Evolutionary conservation across 345 rosid genomes (phyloP).

Genomic region (Nasturtium officinale): DNA sequence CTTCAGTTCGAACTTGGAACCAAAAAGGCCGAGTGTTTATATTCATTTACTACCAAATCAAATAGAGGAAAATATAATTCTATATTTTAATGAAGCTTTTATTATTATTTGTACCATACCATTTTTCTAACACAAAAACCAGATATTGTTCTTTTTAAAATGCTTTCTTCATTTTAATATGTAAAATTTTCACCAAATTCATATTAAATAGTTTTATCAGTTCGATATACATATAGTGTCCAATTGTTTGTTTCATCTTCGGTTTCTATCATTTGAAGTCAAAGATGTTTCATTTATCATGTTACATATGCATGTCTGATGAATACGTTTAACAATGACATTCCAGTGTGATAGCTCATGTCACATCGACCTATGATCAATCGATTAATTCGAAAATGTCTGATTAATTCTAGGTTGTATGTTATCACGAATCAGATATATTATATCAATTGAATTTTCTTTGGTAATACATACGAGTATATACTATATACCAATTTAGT

Average conservation of each 20-base stretch:
- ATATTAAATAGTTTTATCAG: not conserved
- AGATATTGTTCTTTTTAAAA: not conserved
- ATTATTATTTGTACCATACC: not conserved
- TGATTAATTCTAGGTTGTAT: conserved; percentile 5
- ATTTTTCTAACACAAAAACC: not conserved
- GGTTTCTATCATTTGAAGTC: conserved; percentile 11
- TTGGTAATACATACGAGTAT: not conserved
- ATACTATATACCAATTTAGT: not conserved
- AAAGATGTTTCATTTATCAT: conserved; percentile 1
- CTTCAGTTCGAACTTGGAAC: not conserved
- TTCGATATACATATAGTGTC: not conserved
- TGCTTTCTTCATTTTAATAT: not conserved
- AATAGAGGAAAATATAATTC: not conserved
- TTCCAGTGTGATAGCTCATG: conserved; percentile 7
- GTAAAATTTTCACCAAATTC: not conserved
- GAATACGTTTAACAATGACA: conserved; percentile 26
- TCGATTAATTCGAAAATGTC: not conserved
- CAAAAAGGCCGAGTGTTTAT: not conserved
- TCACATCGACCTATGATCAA: conserved; percentile 25
- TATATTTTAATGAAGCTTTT: not conserved
- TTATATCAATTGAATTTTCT: not conserved
- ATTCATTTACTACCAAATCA: not conserved
- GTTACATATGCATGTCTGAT: conserved; percentile 21
- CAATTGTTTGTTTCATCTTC: not conserved
- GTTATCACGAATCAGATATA: not conserved